These are phyloP conservation scores for Rosa multiflora DNA, from an alignment of 306 rosid species.

Conservation along the genomic window DNA sequence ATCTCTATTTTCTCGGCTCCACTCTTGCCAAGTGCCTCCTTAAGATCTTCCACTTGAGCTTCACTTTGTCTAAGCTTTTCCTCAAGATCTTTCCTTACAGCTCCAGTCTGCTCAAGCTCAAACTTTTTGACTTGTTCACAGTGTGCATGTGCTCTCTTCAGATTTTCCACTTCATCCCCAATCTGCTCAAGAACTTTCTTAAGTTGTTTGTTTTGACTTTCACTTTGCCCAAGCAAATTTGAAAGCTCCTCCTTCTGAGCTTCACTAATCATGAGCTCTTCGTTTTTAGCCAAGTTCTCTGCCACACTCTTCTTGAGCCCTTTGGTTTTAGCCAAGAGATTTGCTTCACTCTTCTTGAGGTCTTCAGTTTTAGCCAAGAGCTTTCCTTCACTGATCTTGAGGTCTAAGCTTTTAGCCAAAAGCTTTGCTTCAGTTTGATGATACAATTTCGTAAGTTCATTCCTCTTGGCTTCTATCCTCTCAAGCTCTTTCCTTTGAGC, in stretches of 20 bases:
- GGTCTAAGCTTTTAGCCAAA: neutral
- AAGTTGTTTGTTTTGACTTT: neutral
- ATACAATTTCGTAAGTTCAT: neutral
- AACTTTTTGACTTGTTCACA: neutral
- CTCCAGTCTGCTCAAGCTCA: neutral
- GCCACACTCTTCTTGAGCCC: neutral
- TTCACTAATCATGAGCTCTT: neutral
- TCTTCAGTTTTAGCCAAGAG: neutral
- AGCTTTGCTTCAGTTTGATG: neutral
- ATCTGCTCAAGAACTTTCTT: neutral
- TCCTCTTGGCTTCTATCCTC: slow-evolving; percentile 1
- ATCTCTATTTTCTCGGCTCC: neutral
- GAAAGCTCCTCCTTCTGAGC: neutral
- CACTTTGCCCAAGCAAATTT: neutral
- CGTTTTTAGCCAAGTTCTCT: neutral
- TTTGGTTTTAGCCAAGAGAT: neutral
- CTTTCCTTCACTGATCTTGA: neutral
- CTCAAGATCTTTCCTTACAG: neutral
- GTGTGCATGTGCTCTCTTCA: neutral
- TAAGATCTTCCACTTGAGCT: neutral
- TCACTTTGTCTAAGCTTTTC: neutral
- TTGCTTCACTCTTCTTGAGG: neutral
- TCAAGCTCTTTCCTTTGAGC: neutral
- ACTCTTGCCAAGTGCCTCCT: neutral
- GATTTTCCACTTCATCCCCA: neutral